These are phyloP conservation scores for Cytidiella melzeri DNA, from an alignment of 768 basidiomycete genomes.

Conservation along the genomic window DNA sequence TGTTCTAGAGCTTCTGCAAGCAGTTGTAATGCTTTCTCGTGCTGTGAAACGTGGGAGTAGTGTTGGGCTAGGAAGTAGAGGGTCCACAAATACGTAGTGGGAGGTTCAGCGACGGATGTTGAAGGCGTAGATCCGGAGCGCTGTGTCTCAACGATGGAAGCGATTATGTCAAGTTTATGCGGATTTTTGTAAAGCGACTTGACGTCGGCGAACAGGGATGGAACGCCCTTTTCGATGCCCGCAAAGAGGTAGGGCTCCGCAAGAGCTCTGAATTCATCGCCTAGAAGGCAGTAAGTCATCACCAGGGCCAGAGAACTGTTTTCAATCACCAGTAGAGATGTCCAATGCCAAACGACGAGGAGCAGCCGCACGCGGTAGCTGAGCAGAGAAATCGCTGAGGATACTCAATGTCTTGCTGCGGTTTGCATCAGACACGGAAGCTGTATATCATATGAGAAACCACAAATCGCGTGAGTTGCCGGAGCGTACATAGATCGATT, in stretches of 20 bases:
- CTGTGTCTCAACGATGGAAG: constrained; percentile 57
- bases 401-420: constrained; percentile 47
- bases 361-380: constrained; percentile 62
- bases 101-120: constrained; percentile 26
- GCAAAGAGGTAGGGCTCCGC: constrained; percentile 61
- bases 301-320: not conserved
- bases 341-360: constrained; percentile 71
- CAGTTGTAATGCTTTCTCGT: constrained; percentile 47
- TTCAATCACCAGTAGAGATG: constrained; percentile 54
- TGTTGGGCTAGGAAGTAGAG: constrained; percentile 94
- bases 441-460: too few species aligned
- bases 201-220: constrained; percentile 88
- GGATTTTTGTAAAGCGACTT: constrained; percentile 72
- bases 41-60: constrained; percentile 56
- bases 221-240: constrained; percentile 79
- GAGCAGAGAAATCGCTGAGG: constrained; percentile 53
- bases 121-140: constrained; percentile 27
- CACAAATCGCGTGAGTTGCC: too few species aligned
- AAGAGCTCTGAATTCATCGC: constrained; percentile 61
- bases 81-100: constrained; percentile 88
- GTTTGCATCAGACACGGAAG: constrained; percentile 38
- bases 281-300: constrained; percentile 27
- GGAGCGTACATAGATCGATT: constrained; percentile 61
- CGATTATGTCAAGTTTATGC: constrained; percentile 60
- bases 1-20: constrained; percentile 67